Percentiles rank a stretch among this genome's conserved stretches.
Evolutionary conservation across 2,329 filamentous ascomycete species (phyloP).

Genomic region (Colletotrichum noveboracense): DNA sequence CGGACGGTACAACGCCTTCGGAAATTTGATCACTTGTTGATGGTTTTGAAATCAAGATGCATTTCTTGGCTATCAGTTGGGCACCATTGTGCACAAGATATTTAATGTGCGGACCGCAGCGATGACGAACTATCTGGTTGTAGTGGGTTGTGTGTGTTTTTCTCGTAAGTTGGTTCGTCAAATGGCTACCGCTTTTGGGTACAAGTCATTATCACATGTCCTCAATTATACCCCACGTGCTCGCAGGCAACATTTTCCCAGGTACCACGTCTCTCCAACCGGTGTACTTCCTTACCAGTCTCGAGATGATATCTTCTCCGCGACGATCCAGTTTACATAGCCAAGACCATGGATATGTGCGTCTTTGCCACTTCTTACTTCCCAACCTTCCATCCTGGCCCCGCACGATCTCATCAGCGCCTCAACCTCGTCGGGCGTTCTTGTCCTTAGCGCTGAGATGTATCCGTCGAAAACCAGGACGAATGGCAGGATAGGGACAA

Average conservation of each 20-base stretch:
- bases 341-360: slow-evolving; percentile 56
- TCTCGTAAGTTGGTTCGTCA: background rate
- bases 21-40: no score
- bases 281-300: background rate
- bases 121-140: background rate
- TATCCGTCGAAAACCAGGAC: slow-evolving; percentile 73
- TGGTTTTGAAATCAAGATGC: no score
- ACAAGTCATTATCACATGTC: background rate
- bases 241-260: background rate
- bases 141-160: background rate
- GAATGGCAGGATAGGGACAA: slow-evolving; percentile 70
- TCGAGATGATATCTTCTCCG: slow-evolving; percentile 9
- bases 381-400: slow-evolving; percentile 50
- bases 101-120: no score
- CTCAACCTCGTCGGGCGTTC: slow-evolving; percentile 70
- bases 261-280: background rate
- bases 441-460: slow-evolving; percentile 70
- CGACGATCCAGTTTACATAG: slow-evolving; percentile 56
- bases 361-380: slow-evolving; percentile 51
- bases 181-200: background rate
- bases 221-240: background rate
- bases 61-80: no score
- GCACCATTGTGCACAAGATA: no score
- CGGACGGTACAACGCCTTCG: no score
- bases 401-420: slow-evolving; percentile 60